Evolutionary conservation across 2,329 filamentous ascomycete genomes (phyloP), one percentile per base, ranked within the genome.

Genomic region (Geoglossum cookeanum): DNA sequence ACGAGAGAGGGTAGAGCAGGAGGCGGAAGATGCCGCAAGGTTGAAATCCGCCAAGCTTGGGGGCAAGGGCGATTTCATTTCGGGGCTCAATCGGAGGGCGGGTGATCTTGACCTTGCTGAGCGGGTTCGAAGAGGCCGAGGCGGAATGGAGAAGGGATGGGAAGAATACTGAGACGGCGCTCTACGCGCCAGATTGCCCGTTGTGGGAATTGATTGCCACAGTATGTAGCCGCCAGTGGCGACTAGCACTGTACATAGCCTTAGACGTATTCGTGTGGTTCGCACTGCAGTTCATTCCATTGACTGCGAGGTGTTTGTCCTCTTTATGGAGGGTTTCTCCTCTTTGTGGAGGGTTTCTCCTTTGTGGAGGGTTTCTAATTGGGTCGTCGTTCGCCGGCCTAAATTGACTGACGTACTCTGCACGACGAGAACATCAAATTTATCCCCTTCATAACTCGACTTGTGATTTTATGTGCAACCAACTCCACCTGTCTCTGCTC

Each of bases 21-120:
- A 86, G 59, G 78, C 79, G 0, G 87, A 94, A 57, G 80, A 88
- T 33, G 72, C 68, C 60, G 78, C 78, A 27, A 74, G 84, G 58
- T 75, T 74, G 53, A 71, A 73, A n/a, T 77, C 78, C 13, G 74
- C 75, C 29, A 79, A 80, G 64, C 78, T 79, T 56, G 81, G 78
- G 3, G 80, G 80, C 4, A 81, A 80, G 44, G 77, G 78, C 4
- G 75, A 80, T 27, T 87, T 88, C 62, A 75, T 81, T 55, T 79
- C 79, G 59, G 75, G 75, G 0, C 68, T 87, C 57, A 79, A 85
- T 64, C 77, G 77, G 58, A 75, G 81, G 63, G 71, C 70, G 44
- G 70, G 69, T 8, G 67, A 71, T 39, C 60, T 74, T 57, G 71
- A 69, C 60, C 63, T 74, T 9, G 70, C 66, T 3, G 70, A 73